A percentile compares a stretch with the other conserved stretches of the same genome.
Conservation (phyloP, 2,329 filamentous ascomycete species). For the Pestalotiopsis sp. region DNA sequence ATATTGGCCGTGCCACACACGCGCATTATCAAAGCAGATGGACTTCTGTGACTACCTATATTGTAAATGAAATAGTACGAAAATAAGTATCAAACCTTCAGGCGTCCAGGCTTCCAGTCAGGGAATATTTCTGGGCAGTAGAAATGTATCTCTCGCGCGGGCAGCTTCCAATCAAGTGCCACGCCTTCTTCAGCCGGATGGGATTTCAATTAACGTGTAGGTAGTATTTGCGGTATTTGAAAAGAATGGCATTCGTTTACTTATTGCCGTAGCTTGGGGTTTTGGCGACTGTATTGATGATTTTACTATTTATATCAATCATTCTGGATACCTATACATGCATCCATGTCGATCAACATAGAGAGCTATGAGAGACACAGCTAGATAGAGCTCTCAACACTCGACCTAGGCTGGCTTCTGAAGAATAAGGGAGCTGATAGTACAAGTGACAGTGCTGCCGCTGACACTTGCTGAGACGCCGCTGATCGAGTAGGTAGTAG, state of each 20-base stretch:
- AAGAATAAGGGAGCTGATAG: slow-evolving; percentile 45
- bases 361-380: not conserved
- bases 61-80: not conserved
- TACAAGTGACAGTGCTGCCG: slow-evolving; percentile 43
- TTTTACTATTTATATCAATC: too few relatives aligned
- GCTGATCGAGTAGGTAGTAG: slow-evolving; percentile 35
- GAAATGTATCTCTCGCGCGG: too few relatives aligned
- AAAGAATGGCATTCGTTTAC: too few relatives aligned
- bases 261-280: too few relatives aligned
- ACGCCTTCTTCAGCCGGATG: too few relatives aligned
- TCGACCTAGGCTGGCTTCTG: slow-evolving; percentile 26
- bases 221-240: too few relatives aligned
- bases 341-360: not conserved
- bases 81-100: not conserved
- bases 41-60: not conserved
- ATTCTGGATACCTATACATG: too few relatives aligned
- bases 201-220: too few relatives aligned
- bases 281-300: too few relatives aligned
- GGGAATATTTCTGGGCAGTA: too few relatives aligned
- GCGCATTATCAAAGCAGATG: not conserved
- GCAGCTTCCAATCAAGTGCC: too few relatives aligned
- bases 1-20: not conserved
- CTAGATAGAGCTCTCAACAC: not conserved
- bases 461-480: slow-evolving; percentile 34
- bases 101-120: too few relatives aligned